Conservation (phyloP, 2,329 filamentous ascomycete species). For the Claviceps digitariae region DNA sequence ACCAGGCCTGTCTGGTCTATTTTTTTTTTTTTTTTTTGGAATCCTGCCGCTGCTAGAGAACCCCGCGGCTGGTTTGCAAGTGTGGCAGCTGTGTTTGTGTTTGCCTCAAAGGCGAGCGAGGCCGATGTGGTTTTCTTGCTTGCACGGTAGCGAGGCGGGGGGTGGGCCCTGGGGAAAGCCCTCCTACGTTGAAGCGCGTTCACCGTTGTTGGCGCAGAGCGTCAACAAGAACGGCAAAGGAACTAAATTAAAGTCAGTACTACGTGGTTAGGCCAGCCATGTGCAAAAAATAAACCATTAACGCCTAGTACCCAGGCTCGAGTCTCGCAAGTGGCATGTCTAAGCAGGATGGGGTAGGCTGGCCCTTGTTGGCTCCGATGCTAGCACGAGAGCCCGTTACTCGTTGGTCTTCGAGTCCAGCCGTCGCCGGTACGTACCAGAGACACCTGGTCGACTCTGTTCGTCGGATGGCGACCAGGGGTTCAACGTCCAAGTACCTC, state of each 20-base stretch:
- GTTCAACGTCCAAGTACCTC: constrained; percentile 2
- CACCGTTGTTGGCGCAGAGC: too few relatives aligned
- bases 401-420: not conserved
- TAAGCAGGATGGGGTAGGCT: not conserved
- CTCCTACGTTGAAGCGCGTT: too few relatives aligned
- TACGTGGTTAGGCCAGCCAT: not conserved
- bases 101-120: too few relatives aligned
- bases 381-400: not conserved
- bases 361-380: not conserved
- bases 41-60: not conserved
- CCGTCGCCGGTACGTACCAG: not conserved
- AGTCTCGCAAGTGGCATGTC: not conserved
- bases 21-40: too few relatives aligned
- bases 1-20: not conserved
- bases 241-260: too few relatives aligned
- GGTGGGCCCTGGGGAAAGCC: too few relatives aligned
- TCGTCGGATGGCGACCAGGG: not conserved
- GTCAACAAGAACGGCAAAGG: too few relatives aligned
- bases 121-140: too few relatives aligned
- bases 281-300: not conserved
- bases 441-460: not conserved
- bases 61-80: not conserved
- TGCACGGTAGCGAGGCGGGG: not conserved
- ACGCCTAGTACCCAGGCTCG: not conserved
- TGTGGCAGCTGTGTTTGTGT: not conserved